A percentile compares a stretch with the other conserved stretches of the same genome.
Conservation (phyloP, 176 grass and related monocot species). For the Luzula sylvatica region DNA sequence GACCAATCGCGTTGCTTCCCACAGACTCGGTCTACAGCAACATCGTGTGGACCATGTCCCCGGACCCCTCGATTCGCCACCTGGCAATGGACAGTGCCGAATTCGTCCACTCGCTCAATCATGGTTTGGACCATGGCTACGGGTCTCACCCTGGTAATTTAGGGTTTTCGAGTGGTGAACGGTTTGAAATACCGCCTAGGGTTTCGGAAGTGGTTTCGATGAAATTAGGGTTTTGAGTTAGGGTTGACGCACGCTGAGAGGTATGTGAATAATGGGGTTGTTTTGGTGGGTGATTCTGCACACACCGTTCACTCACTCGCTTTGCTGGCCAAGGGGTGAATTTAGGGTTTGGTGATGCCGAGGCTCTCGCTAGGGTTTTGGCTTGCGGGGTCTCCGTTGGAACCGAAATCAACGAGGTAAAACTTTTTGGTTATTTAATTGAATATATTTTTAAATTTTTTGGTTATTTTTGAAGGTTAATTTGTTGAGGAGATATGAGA, state of each 20-base stretch:
- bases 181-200: slow-evolving; percentile 79
- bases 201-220: slow-evolving; percentile 45
- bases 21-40: slow-evolving; percentile 82
- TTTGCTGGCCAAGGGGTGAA: slow-evolving; percentile 90
- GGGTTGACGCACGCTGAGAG: slow-evolving; percentile 66
- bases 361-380: slow-evolving; percentile 56
- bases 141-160: slow-evolving; percentile 61
- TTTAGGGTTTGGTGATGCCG: slow-evolving; percentile 81
- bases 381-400: slow-evolving; percentile 58
- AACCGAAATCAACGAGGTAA: slow-evolving; percentile 61
- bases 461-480: slow-evolving; percentile 34
- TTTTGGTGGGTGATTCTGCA: slow-evolving; percentile 77
- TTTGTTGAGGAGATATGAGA: slow-evolving; percentile 65
- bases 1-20: slow-evolving; percentile 77
- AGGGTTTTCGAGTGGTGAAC: slow-evolving; percentile 34
- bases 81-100: slow-evolving; percentile 63
- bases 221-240: slow-evolving; percentile 74
- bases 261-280: slow-evolving; percentile 59
- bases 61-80: slow-evolving; percentile 45
- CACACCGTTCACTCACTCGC: slow-evolving; percentile 88
- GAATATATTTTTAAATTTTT: not conserved
- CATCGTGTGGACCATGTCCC: slow-evolving; percentile 98
- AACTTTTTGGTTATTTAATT: not conserved
- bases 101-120: slow-evolving; percentile 70
- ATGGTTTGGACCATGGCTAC: slow-evolving; percentile 65